Base-by-base conservation (phyloP, 192 early-diverging fungal species). In the Coemansia sp. region DNA sequence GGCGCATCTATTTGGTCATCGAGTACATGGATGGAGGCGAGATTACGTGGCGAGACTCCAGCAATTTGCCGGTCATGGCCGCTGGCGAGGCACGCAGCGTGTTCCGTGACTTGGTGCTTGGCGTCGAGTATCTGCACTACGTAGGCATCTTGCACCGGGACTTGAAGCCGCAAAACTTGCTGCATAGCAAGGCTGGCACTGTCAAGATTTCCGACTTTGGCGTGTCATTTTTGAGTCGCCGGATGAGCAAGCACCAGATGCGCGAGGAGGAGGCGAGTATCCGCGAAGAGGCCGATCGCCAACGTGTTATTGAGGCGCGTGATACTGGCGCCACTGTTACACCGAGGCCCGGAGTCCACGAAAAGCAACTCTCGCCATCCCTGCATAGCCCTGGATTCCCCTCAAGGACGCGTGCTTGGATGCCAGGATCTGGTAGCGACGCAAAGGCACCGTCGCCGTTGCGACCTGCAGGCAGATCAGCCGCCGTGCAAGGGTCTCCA, bases 131-230 rank as follows among this genome's bases (percentile, higher is more conserved):
- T 66, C 84, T 98, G 56, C 95, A 98, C 70, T 91, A 91, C 63
- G 94, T 92, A 62, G 95, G 98, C 21, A 95, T 99, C 51, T 90
- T 99, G 35, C 98, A 99, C 70, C 88, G 96, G 37, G 98, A 99
- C 67, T 94, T 99, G 77, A 99, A 99, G 85, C 96, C 98, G 2
- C 95, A 96, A 24, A 99, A 99, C 72, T 80, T 99, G 41, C 83
- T 99, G 14, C 77, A 91, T 56, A 92, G 88, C 2, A 85, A 81
- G 35, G 90, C 91, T 21, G 82, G 87, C 4, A 77, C 87, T 1
- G 94, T 97, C 48, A 99, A 99, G 76, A 96, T 99, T n/a, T 94
- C 94, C 0, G 98, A 99, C 68, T 99, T 99, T 91, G 98, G 98
- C 57, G 95, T 98, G 36, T 95, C 93, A 13, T 93, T 95, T 42